A percentile compares a stretch with the other conserved stretches of the same genome.
phyloP scores from a whole-genome alignment of 805 yeast genomes.

The Starmerella powellii region DNA sequence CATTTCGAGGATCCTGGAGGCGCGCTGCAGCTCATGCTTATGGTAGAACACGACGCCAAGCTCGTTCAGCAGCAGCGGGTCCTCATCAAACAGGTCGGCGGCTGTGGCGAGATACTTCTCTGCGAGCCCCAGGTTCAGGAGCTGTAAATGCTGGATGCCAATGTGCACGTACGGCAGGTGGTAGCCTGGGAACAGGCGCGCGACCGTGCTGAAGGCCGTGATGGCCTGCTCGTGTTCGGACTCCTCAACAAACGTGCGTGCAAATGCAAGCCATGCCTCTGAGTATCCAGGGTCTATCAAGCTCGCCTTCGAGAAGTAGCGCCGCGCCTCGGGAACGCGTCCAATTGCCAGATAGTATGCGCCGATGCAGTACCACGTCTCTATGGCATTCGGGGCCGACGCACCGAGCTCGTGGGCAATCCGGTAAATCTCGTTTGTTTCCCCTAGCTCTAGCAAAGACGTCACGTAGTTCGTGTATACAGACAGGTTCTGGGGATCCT shows the following conservation, averaged over 20 bases:
- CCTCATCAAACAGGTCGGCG: slow-evolving; percentile 64
- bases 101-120: slow-evolving; percentile 75
- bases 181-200: slow-evolving; percentile 61
- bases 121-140: slow-evolving; percentile 70
- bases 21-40: slow-evolving; percentile 49
- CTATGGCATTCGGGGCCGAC: slow-evolving; percentile 62
- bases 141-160: slow-evolving; percentile 92
- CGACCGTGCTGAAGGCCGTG: slow-evolving; percentile 92
- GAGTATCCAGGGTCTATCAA: slow-evolving; percentile 79
- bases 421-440: slow-evolving; percentile 65
- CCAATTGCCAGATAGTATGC: slow-evolving; percentile 69
- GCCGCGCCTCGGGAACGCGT: slow-evolving; percentile 69
- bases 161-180: slow-evolving; percentile 80
- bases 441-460: slow-evolving; percentile 74
- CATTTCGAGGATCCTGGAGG: slow-evolving; percentile 38
- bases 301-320: slow-evolving; percentile 80
- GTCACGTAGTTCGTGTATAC: slow-evolving; percentile 70
- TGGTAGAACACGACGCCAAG: slow-evolving; percentile 86
- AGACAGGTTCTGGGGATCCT: slow-evolving; percentile 59
- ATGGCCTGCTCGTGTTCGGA: slow-evolving; percentile 99
- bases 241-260: slow-evolving; percentile 93
- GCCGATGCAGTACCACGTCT: slow-evolving; percentile 89
- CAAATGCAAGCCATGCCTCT: slow-evolving; percentile 96
- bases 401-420: slow-evolving; percentile 80
- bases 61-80: slow-evolving; percentile 82